Percentiles rank a stretch among this genome's conserved stretches.
Conservation (phyloP, 257 asterid genomes). For the Fraxinus anomala region DNA sequence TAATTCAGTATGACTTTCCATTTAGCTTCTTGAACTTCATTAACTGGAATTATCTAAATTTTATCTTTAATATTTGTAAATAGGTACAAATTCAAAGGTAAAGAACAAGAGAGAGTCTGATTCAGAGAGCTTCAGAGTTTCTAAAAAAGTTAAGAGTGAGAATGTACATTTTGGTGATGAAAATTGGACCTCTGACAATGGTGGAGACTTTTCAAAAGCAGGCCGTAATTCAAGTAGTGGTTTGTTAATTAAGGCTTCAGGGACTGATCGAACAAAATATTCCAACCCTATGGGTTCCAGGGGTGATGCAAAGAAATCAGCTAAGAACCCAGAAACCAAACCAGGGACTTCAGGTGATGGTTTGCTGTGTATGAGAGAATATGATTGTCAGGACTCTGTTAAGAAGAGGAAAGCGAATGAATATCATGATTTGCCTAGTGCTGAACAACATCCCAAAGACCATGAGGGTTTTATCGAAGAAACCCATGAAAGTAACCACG, state of each 20-base stretch:
- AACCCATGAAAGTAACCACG: conserved; percentile 46
- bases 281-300: conserved; percentile 44
- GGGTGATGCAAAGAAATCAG: conserved; percentile 40
- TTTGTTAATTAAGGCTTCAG: conserved; percentile 47
- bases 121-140: conserved; percentile 54
- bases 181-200: conserved; percentile 56
- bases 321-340: conserved; percentile 39
- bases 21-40: conserved; percentile 22
- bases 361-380: conserved; percentile 41
- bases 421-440: conserved; percentile 35
- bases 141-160: conserved; percentile 69
- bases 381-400: conserved; percentile 45
- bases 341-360: conserved; percentile 49
- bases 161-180: conserved; percentile 50
- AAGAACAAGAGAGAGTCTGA: conserved; percentile 62
- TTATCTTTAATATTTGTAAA: conserved; percentile 15
- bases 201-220: conserved; percentile 52
- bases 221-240: conserved; percentile 50
- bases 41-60: conserved; percentile 2
- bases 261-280: conserved; percentile 45
- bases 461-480: conserved; percentile 47
- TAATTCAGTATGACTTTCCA: conserved; percentile 20
- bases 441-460: conserved; percentile 39
- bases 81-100: conserved; percentile 56
- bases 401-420: conserved; percentile 67